Evolutionary conservation across 1,284 basidiomycete species (phyloP), one percentile per base, ranked within the genome.

Genomic region (Gymnopus androsaceus): DNA sequence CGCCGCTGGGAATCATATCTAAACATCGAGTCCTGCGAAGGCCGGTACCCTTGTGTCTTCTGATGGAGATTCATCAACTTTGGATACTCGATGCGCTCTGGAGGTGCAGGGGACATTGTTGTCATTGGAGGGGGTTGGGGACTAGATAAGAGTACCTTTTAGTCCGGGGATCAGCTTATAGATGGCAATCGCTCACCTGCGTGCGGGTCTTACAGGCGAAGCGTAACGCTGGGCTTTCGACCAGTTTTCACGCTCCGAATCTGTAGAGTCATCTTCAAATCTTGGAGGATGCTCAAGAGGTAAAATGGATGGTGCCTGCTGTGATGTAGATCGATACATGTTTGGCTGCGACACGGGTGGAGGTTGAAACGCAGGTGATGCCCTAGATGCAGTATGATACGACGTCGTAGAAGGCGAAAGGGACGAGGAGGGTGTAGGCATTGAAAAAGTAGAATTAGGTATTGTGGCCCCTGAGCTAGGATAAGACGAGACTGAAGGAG

Each of bases 31-130:
- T 72, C 70, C 34, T 71, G 64, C 0, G 75, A 77, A 0, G 78
- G 78, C 28, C 69, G 71, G 56, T 89, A 90, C 9, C 87, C 87
- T 63, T 90, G 87, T 44, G 72, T 76, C 59, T 81, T 78, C 67
- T 90, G 87, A 61, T 90, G 86, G 55, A 79, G 78, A 2, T 83
- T 81, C 87, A 89, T 89, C 27, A 87, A 75, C 17, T 78, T 72
- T 1, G 84, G 85, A 62, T 87, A 87, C 17, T 75, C 72, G 54
- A 84, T 74, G 34, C 68, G 62, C 8, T 78, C 72, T 5, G 75
- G 69, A 2, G 83, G 80, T 5, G 80, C 71, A 2, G 81, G 78
- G n/a, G 84, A 83, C 3, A 84, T 85, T 0, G 84, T 87, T 1
- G 83, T 86, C 44, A 83, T 73, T 15, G 83, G 79, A 15, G 75